Conservation (phyloP, 208 protist species). For the Blastocrithidia nonstop region DNA sequence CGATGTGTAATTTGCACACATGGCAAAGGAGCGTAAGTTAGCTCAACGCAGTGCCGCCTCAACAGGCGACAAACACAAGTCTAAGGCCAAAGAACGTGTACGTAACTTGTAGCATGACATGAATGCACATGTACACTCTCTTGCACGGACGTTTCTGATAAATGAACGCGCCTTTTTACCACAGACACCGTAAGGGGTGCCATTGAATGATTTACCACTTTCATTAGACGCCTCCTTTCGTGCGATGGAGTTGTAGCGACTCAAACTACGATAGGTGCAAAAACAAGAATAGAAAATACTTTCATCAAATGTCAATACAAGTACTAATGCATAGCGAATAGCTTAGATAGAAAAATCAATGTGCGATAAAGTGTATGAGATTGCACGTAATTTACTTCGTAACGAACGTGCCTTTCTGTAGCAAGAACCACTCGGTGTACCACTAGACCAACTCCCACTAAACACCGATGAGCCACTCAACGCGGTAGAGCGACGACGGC, state of each 20-base stretch:
- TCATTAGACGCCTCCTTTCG: conserved; percentile 29
- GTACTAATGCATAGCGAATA: too few relatives aligned
- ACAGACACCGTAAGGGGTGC: conserved; percentile 17
- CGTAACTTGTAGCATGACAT: conserved; percentile 23
- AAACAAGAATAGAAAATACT: too few relatives aligned
- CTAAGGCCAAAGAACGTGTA: too few relatives aligned
- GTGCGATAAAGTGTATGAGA: too few relatives aligned
- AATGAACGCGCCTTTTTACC: conserved; percentile 67
- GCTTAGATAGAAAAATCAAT: too few relatives aligned
- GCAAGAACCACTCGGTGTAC: conserved; percentile 35
- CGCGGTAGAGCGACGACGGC: conserved; percentile 42
- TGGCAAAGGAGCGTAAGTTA: conserved; percentile 41
- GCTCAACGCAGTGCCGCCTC: conserved; percentile 24
- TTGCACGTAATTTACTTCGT: conserved; percentile 31
- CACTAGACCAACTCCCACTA: conserved; percentile 38
- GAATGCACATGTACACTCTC: conserved; percentile 20
- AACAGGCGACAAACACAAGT: conserved; percentile 11
- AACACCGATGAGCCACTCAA: conserved; percentile 45
- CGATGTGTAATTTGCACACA: conserved; percentile 37
- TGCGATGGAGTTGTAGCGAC: conserved; percentile 9
- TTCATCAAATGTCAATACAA: too few relatives aligned
- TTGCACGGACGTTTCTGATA: conserved; percentile 39
- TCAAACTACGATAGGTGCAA: too few relatives aligned
- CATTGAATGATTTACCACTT: conserved; percentile 15
- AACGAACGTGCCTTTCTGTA: conserved; percentile 60